Evolutionary conservation across 805 yeast species (phyloP).

Genomic region (Kluyveromyces siamensis): DNA sequence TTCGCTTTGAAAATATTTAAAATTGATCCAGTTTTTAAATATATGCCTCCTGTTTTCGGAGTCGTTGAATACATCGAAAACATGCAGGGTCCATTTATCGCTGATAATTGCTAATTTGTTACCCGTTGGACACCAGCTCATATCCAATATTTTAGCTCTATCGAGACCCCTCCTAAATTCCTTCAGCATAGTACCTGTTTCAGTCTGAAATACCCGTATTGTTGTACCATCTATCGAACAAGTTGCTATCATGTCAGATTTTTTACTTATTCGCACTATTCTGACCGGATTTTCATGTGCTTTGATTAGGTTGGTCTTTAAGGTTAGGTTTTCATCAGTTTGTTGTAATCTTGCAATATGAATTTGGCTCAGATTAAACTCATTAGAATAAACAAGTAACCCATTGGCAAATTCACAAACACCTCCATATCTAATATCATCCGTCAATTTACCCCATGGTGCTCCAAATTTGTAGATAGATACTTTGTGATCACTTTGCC

Average conservation of each 20-base stretch:
- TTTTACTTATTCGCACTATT: conserved; percentile 55
- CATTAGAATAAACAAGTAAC: conserved; percentile 18
- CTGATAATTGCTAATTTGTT: conserved; percentile 73
- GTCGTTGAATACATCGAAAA: conserved; percentile 40
- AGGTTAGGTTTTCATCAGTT: conserved; percentile 11
- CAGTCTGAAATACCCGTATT: conserved; percentile 66
- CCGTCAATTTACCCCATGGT: conserved; percentile 39
- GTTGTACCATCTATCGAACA: conserved; percentile 89
- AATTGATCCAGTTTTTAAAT: conserved; percentile 33
- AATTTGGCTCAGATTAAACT: conserved; percentile 22
- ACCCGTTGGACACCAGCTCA: conserved; percentile 76
- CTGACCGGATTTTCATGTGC: conserved; percentile 81
- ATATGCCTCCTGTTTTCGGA: conserved; percentile 50
- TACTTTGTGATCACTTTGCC: conserved; percentile 50
- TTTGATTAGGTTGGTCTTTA: conserved; percentile 39
- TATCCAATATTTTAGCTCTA: conserved; percentile 68
- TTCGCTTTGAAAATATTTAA: conserved; percentile 3
- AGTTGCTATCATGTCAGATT: conserved; percentile 77
- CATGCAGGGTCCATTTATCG: conserved; percentile 83
- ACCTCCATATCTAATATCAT: conserved; percentile 14
- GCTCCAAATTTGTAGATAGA: conserved; percentile 72
- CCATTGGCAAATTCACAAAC: conserved; percentile 19
- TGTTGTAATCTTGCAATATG: conserved; percentile 20
- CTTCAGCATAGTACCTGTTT: conserved; percentile 51
- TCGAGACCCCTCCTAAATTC: conserved; percentile 91